Conservation (phyloP, 2,329 filamentous ascomycete species). For the Aspergillus sp. region DNA sequence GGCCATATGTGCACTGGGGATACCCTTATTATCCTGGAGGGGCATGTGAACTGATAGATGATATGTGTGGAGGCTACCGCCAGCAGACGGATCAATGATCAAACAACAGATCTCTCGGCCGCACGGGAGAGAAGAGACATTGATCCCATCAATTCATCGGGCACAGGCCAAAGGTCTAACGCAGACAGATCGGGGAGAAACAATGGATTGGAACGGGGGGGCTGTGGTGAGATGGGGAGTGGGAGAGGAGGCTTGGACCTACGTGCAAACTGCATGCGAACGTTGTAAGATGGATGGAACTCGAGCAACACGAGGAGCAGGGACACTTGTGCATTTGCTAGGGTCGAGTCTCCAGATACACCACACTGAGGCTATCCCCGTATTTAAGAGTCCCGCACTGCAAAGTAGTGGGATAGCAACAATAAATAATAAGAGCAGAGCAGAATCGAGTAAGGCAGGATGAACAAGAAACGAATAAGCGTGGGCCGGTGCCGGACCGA, state of each 20-base stretch:
- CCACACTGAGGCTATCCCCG: constrained; percentile 9
- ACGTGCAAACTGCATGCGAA: background rate
- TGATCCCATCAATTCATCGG: background rate
- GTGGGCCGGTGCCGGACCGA: constrained; percentile 10
- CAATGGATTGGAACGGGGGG: background rate
- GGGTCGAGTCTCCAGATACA: background rate
- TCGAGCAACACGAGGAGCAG: background rate
- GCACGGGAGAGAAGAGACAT: background rate
- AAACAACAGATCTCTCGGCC: background rate
- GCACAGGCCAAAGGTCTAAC: background rate
- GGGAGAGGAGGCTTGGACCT: background rate
- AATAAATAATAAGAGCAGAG: background rate
- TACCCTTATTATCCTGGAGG: constrained; percentile 1
- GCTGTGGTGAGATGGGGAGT: background rate
- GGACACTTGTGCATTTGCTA: background rate
- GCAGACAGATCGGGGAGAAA: background rate
- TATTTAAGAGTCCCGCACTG: constrained; percentile 10
- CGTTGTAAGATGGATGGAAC: background rate
- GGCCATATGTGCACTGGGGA: background rate
- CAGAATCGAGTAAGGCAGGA: constrained; percentile 4
- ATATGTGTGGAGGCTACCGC: background rate
- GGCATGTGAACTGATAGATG: constrained; percentile 1
- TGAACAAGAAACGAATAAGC: constrained; percentile 16
- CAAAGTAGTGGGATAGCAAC: background rate
- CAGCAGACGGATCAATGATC: background rate